Evolutionary conservation across 2,329 filamentous ascomycete species (phyloP).

Genomic region (Aureobasidium melanogenum): DNA sequence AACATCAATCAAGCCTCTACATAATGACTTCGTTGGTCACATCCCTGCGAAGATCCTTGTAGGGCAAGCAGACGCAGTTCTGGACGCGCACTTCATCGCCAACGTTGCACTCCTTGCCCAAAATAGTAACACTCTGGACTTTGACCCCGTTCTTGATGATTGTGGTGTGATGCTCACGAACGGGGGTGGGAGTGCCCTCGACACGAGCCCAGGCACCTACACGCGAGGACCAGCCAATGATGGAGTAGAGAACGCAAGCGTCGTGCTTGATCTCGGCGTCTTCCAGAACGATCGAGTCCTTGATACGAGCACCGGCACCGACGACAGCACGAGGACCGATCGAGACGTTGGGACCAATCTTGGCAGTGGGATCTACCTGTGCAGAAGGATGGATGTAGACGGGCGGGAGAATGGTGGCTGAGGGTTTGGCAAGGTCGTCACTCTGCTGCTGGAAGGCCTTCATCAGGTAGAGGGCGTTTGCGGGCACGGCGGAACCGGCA

Average conservation of each 20-base stretch:
- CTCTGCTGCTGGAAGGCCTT: constrained; percentile 81
- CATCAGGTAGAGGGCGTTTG: constrained; percentile 92
- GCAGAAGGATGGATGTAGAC: constrained; percentile 94
- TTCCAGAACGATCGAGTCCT: constrained; percentile 93
- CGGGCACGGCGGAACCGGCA: constrained; percentile 89
- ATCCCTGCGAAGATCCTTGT: constrained; percentile 95
- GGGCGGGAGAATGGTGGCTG: constrained; percentile 78
- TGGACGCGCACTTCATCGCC: constrained; percentile 92
- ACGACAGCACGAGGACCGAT: constrained; percentile 82
- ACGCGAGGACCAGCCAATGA: constrained; percentile 93
- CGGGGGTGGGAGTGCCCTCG: constrained; percentile 84
- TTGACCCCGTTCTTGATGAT: constrained; percentile 97
- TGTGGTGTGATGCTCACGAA: constrained; percentile 82
- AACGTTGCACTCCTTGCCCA: constrained; percentile 92
- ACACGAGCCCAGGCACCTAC: constrained; percentile 97
- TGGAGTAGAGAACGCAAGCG: constrained; percentile 87
- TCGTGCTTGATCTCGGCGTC: constrained; percentile 95
- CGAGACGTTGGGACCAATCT: constrained; percentile 93
- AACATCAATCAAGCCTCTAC: constrained; percentile 41
- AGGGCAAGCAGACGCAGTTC: constrained; percentile 95
- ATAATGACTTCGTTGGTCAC: constrained; percentile 84
- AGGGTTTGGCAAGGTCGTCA: constrained; percentile 72
- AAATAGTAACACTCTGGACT: constrained; percentile 94
- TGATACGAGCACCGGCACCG: constrained; percentile 81
- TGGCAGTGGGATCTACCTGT: constrained; percentile 84